Conservation (phyloP, 805 yeast species). For the Zygosaccharomyces rouxii region DNA sequence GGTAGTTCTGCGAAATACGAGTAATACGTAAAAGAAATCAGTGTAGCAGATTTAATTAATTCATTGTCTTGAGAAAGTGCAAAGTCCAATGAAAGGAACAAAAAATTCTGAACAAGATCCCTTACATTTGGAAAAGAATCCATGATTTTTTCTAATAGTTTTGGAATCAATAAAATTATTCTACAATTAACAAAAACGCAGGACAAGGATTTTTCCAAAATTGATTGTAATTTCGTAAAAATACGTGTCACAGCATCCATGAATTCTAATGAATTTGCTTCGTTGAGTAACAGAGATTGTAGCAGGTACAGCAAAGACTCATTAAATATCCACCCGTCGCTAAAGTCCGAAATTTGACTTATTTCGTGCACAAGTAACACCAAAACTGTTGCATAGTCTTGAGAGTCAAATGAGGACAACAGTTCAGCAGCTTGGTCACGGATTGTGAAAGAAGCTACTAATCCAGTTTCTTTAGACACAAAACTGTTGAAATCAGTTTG, state of each 20-base stretch:
- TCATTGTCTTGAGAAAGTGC: slow-evolving; percentile 32
- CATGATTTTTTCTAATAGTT: slow-evolving; percentile 50
- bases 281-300: slow-evolving; percentile 22
- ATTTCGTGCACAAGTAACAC: slow-evolving; percentile 7
- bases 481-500: slow-evolving; percentile 59
- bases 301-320: slow-evolving; percentile 27
- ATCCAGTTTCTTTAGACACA: slow-evolving; percentile 70
- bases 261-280: slow-evolving; percentile 13
- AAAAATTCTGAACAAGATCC: slow-evolving; percentile 30
- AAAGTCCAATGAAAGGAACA: slow-evolving; percentile 22
- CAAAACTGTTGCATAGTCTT: slow-evolving; percentile 7
- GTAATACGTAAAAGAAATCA: slow-evolving; percentile 54
- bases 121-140: slow-evolving; percentile 31
- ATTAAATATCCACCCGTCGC: slow-evolving; percentile 10
- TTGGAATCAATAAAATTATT: slow-evolving; percentile 50
- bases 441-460: slow-evolving; percentile 49
- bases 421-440: slow-evolving; percentile 62
- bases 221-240: not conserved
- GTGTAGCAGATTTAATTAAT: slow-evolving; percentile 30
- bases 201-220: slow-evolving; percentile 7
- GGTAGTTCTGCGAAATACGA: slow-evolving; percentile 37
- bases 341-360: slow-evolving; percentile 4
- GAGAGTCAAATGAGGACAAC: slow-evolving; percentile 44
- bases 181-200: slow-evolving; percentile 46
- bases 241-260: not conserved